phyloP scores from a whole-genome alignment of 2,329 filamentous ascomycete genomes.

The Clathrospora elynae region DNA sequence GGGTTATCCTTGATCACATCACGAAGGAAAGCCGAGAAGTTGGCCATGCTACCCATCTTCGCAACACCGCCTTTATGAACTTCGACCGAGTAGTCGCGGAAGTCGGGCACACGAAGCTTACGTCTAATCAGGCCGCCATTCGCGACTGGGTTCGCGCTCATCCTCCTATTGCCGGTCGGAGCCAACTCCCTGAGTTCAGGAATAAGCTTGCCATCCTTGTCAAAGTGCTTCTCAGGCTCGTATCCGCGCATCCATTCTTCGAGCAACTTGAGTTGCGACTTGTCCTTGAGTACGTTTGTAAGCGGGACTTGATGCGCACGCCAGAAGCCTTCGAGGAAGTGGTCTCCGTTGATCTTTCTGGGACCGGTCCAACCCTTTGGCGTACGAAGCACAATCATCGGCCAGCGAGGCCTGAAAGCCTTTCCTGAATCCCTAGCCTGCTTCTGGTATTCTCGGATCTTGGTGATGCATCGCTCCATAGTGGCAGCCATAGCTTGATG shows the following conservation, averaged over 20 bases:
- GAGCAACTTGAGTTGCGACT: conserved; percentile 68
- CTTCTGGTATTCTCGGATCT: conserved; percentile 73
- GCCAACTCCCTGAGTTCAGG: conserved; percentile 67
- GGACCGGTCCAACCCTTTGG: conserved; percentile 83
- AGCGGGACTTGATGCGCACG: conserved; percentile 79
- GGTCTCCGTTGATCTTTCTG: conserved; percentile 67
- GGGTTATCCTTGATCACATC: conserved; percentile 70
- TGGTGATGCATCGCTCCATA: conserved; percentile 70
- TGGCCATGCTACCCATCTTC: conserved; percentile 68
- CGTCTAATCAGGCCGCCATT: conserved; percentile 72
- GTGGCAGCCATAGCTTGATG: conserved; percentile 82
- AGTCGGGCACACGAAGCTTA: conserved; percentile 71
- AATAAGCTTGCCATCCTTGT: conserved; percentile 66
- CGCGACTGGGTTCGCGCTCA: conserved; percentile 77
- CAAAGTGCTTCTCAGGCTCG: conserved; percentile 73
- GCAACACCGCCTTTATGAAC: conserved; percentile 65
- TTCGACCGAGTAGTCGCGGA: conserved; percentile 68
- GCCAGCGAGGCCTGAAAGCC: conserved; percentile 73
- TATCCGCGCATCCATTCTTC: conserved; percentile 81
- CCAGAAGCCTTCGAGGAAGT: conserved; percentile 78
- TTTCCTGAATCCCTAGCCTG: conserved; percentile 72
- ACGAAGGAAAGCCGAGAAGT: conserved; percentile 69
- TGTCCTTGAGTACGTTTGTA: conserved; percentile 69
- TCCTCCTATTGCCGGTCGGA: conserved; percentile 68
- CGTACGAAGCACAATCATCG: conserved; percentile 76